phyloP scores from a whole-genome alignment of 2,329 filamentous ascomycete species.

The Penicillium sp. region DNA sequence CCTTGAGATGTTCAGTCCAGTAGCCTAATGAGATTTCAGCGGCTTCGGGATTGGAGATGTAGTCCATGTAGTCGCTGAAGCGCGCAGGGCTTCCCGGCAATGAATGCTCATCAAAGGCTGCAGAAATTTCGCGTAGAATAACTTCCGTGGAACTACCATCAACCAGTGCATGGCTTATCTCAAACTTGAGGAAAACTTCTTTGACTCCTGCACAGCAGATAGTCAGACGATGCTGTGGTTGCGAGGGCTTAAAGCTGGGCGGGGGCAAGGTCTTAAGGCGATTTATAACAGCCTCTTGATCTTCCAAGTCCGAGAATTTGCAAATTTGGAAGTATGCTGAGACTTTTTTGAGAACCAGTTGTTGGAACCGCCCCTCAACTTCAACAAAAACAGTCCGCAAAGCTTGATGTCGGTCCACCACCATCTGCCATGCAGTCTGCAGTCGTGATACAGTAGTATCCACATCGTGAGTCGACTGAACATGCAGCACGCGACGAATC shows the following conservation, averaged over 20 bases:
- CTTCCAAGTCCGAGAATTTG: neutral
- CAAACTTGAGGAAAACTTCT: neutral
- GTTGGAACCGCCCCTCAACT: conserved; percentile 5
- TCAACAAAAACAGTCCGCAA: conserved; percentile 9
- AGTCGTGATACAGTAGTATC: conserved; percentile 1
- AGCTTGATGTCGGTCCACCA: conserved; percentile 7
- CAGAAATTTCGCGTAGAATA: conserved; percentile 1
- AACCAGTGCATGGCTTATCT: neutral
- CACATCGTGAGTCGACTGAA: neutral
- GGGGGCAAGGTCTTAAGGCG: neutral
- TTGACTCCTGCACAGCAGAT: conserved; percentile 1
- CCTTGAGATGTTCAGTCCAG: neutral
- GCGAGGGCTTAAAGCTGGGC: neutral
- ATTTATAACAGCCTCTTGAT: neutral
- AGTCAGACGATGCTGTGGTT: conserved; percentile 1
- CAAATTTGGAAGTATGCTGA: conserved; percentile 1
- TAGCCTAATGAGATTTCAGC: neutral
- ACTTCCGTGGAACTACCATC: conserved; percentile 1
- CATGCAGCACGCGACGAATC: conserved; percentile 4
- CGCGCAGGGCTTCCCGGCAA: neutral
- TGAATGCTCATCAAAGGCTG: conserved; percentile 1
- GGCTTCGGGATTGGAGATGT: neutral
- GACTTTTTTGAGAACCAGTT: conserved; percentile 8
- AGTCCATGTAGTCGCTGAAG: conserved; percentile 1
- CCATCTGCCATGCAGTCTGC: conserved; percentile 1